Evolutionary conservation across 2,329 filamentous ascomycete species (phyloP).

Genomic region (Cyclaneusma minus): DNA sequence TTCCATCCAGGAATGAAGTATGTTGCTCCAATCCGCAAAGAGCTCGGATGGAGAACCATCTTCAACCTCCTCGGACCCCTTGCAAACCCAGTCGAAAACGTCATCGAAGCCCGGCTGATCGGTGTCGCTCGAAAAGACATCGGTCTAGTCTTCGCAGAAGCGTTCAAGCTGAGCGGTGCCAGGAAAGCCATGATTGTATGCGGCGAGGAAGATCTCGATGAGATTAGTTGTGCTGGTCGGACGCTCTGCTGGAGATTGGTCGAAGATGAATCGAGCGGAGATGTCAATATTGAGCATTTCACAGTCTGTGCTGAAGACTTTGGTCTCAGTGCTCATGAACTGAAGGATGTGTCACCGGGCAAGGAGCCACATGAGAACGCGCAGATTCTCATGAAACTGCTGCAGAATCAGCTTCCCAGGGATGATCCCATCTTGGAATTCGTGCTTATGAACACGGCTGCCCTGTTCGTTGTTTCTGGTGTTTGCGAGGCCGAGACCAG

Average conservation of each 20-base stretch:
- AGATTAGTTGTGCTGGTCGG: slow-evolving; percentile 78
- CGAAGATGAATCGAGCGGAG: slow-evolving; percentile 25
- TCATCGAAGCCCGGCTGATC: slow-evolving; percentile 80
- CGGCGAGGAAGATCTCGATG: slow-evolving; percentile 87
- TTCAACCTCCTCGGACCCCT: slow-evolving; percentile 94
- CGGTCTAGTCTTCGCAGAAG: slow-evolving; percentile 78
- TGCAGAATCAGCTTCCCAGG: slow-evolving; percentile 54
- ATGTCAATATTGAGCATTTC: slow-evolving; percentile 57
- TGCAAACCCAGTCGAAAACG: slow-evolving; percentile 74
- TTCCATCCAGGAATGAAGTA: slow-evolving; percentile 94
- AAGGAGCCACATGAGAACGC: slow-evolving; percentile 83
- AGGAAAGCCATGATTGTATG: slow-evolving; percentile 83
- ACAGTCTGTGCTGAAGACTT: slow-evolving; percentile 72
- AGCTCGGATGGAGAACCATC: slow-evolving; percentile 87
- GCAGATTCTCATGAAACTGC: slow-evolving; percentile 60
- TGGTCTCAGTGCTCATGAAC: slow-evolving; percentile 58
- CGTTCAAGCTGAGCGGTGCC: slow-evolving; percentile 58
- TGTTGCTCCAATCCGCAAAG: slow-evolving; percentile 70
- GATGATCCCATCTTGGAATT: slow-evolving; percentile 85
- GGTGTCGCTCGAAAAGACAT: slow-evolving; percentile 81
- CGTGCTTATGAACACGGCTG: slow-evolving; percentile 85
- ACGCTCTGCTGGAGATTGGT: slow-evolving; percentile 80
- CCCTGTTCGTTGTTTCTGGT: slow-evolving; percentile 71
- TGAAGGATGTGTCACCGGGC: slow-evolving; percentile 67
- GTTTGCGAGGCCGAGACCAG: slow-evolving; percentile 73